Evolutionary conservation across 2,329 filamentous ascomycete genomes (phyloP).

Genomic region (Stagonosporopsis cucurbitacearum): DNA sequence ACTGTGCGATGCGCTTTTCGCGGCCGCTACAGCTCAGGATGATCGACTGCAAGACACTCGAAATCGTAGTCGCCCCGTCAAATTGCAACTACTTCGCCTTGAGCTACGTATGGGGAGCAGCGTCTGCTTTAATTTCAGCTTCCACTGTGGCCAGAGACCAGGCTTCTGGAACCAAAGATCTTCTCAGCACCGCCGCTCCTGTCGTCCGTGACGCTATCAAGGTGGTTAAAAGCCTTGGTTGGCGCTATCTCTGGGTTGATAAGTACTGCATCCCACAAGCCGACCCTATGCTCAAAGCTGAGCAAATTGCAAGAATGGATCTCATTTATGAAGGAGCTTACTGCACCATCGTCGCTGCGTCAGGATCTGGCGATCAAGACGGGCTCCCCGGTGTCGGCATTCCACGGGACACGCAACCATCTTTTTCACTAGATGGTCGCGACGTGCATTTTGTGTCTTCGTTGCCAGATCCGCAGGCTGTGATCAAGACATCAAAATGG

Average conservation of each 20-base stretch:
- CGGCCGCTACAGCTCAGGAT: neutral
- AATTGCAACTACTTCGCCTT: conserved; percentile 2
- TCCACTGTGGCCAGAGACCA: neutral
- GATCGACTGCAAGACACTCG: conserved; percentile 4
- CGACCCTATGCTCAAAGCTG: conserved; percentile 9
- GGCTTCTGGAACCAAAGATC: neutral
- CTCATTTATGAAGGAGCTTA: conserved; percentile 14
- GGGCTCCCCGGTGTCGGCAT: conserved; percentile 14
- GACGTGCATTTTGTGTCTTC: conserved; percentile 10
- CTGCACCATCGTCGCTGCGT: conserved; percentile 15
- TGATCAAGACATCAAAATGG: conserved; percentile 15
- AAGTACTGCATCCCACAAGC: conserved; percentile 17
- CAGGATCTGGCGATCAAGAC: conserved; percentile 2
- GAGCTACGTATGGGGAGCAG: conserved; percentile 4
- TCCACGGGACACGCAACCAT: neutral
- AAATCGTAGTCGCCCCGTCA: neutral
- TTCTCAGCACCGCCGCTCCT: neutral
- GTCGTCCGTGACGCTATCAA: neutral
- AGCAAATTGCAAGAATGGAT: conserved; percentile 9
- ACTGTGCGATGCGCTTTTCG: neutral
- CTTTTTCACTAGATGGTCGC: neutral
- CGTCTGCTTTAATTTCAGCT: neutral
- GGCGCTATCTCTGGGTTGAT: conserved; percentile 20
- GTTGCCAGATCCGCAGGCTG: conserved; percentile 9
- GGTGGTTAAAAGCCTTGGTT: neutral